Percentiles rank a stretch among this genome's conserved stretches.
Conservation (phyloP, 2,329 filamentous ascomycete genomes). For the Diaporthe eres region DNA sequence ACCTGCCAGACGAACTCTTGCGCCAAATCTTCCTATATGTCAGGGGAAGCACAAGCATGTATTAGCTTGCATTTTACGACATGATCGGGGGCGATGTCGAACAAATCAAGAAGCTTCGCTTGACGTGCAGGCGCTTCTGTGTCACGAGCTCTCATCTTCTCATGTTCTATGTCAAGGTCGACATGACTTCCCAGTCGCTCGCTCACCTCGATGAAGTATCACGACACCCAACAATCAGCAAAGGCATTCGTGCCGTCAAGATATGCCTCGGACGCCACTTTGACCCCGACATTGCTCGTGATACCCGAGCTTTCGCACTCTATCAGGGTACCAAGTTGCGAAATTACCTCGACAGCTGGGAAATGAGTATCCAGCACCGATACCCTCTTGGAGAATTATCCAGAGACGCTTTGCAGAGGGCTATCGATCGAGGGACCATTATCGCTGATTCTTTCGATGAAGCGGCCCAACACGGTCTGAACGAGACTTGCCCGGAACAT, state of each 20-base stretch:
- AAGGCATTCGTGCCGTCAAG: conserved; percentile 35
- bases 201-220: conserved; percentile 42
- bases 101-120: conserved; percentile 40
- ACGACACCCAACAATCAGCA: conserved; percentile 42
- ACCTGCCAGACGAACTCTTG: background rate
- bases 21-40: background rate
- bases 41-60: background rate
- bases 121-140: conserved; percentile 43
- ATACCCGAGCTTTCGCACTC: background rate
- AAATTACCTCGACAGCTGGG: background rate
- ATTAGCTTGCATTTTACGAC: background rate
- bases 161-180: conserved; percentile 36
- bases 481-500: background rate
- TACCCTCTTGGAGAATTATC: background rate
- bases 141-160: conserved; percentile 44
- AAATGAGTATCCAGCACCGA: background rate
- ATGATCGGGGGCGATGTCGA: background rate
- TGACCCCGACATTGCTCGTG: background rate
- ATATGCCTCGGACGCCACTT: background rate
- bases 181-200: conserved; percentile 38
- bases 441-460: background rate
- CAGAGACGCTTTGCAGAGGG: background rate
- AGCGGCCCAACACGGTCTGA: background rate
- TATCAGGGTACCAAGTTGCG: background rate
- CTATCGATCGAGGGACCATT: no score